phyloP scores from a whole-genome alignment of 352 stramenopile genomes.

The Globisporangium paddicum region DNA sequence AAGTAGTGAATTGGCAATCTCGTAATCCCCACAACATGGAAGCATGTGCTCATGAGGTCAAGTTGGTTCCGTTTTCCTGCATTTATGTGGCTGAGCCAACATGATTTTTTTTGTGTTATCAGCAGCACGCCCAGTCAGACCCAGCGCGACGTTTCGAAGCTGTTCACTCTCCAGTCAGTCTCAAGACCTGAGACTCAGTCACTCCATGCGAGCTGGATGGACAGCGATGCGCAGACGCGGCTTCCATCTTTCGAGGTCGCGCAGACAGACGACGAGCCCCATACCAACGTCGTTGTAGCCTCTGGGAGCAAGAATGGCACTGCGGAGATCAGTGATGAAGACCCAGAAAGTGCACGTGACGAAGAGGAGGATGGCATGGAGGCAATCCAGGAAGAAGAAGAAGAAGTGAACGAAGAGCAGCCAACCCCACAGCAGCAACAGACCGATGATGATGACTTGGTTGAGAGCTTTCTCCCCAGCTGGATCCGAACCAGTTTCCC shows the following conservation, averaged over 20 bases:
- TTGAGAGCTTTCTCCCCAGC: constrained; percentile 14
- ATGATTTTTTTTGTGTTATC: neutral
- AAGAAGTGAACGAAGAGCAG: neutral
- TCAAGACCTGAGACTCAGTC: neutral
- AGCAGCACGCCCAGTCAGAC: neutral
- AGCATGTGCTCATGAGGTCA: neutral
- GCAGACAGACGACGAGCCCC: neutral
- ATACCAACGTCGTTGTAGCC: neutral
- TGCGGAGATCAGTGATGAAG: neutral
- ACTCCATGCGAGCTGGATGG: neutral
- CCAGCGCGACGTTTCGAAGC: neutral
- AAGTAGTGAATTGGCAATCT: neutral
- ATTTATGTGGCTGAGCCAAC: too few species aligned
- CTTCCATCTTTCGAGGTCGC: neutral
- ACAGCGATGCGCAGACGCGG: neutral
- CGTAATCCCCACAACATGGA: neutral
- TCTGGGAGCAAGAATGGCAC: neutral
- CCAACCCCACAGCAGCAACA: neutral
- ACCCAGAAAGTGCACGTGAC: neutral
- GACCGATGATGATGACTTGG: neutral
- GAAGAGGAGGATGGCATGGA: neutral
- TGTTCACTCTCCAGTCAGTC: neutral
- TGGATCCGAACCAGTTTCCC: constrained; percentile 43
- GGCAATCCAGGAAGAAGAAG: neutral
- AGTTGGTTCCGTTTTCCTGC: neutral